Conservation (phyloP, 495 filamentous ascomycete genomes). For the Penicillium herquei region DNA sequence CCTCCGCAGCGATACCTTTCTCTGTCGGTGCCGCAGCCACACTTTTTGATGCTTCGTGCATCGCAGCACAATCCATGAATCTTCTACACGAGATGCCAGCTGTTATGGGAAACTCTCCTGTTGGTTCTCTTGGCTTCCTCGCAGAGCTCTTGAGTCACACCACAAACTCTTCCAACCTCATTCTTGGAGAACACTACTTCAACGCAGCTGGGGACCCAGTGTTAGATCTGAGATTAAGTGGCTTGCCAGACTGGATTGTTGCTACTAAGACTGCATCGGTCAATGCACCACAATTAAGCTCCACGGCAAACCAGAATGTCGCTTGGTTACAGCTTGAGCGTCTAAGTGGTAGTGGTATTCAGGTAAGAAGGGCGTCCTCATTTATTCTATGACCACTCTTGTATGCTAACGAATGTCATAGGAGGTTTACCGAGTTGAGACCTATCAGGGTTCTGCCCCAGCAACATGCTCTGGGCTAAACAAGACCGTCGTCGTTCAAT, state of each 20-base stretch:
- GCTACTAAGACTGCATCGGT: conserved; percentile 46
- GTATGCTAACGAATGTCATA: conserved; percentile 28
- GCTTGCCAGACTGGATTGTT: conserved; percentile 31
- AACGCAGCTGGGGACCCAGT: conserved; percentile 46
- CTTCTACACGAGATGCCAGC: conserved; percentile 34
- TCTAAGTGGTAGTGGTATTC: conserved; percentile 44
- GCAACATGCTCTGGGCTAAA: conserved; percentile 42
- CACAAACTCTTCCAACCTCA: conserved; percentile 30
- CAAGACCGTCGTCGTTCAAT: conserved; percentile 51
- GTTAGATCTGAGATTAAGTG: conserved; percentile 56
- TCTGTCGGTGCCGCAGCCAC: conserved; percentile 64
- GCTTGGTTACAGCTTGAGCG: conserved; percentile 59
- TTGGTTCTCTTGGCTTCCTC: conserved; percentile 34
- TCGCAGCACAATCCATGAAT: conserved; percentile 23
- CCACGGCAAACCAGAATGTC: conserved; percentile 46
- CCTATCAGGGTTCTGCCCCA: conserved; percentile 58
- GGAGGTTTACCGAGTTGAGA: conserved; percentile 66
- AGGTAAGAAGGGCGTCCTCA: conserved; percentile 25
- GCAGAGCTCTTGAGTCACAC: conserved; percentile 21
- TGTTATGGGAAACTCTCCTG: conserved; percentile 36
- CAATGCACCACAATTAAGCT: conserved; percentile 42
- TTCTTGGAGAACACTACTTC: conserved; percentile 69
- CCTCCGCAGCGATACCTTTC: conserved; percentile 18
- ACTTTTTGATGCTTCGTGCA: conserved; percentile 62
- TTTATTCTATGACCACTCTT: not conserved